Conservation (phyloP, 1,139 yeast species). For the Nadsonia commutata region DNA sequence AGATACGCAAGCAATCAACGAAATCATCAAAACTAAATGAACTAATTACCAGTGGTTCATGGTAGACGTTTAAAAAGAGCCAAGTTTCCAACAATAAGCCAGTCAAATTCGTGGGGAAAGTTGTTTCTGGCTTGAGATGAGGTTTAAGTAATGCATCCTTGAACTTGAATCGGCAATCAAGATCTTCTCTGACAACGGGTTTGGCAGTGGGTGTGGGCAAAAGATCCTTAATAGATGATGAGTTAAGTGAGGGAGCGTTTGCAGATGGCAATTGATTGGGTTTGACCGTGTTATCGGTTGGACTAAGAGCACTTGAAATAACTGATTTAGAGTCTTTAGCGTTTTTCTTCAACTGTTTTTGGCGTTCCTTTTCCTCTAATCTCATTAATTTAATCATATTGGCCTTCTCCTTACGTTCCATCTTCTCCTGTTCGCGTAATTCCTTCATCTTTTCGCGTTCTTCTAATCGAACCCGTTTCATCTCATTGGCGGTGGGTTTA, state of each 20-base stretch:
- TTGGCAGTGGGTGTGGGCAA: slow-evolving; percentile 1
- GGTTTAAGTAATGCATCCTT: slow-evolving; percentile 7
- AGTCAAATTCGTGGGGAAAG: slow-evolving; percentile 10
- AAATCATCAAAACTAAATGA: slow-evolving; percentile 73
- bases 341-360: slow-evolving; percentile 4
- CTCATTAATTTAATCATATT: slow-evolving; percentile 9
- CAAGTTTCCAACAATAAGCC: slow-evolving; percentile 41
- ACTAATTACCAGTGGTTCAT: slow-evolving; percentile 47
- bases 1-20: slow-evolving; percentile 40
- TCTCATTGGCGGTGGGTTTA: slow-evolving; percentile 7
- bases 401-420: slow-evolving; percentile 8
- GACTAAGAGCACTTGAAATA: neutral
- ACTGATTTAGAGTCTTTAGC: slow-evolving; percentile 24
- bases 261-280: neutral
- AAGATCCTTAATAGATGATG: neutral
- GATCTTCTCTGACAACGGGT: slow-evolving; percentile 14
- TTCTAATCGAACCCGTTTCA: slow-evolving; percentile 5
- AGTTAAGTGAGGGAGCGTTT: neutral
- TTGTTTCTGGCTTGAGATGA: slow-evolving; percentile 4
- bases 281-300: neutral
- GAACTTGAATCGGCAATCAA: slow-evolving; percentile 8
- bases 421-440: slow-evolving; percentile 7
- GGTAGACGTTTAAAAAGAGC: slow-evolving; percentile 62
- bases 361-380: slow-evolving; percentile 7
- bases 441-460: slow-evolving; percentile 6